A percentile compares a stretch with the other conserved stretches of the same genome.
phyloP scores from a whole-genome alignment of 176 grass and related monocot genomes.

The Lolium rigidum region DNA sequence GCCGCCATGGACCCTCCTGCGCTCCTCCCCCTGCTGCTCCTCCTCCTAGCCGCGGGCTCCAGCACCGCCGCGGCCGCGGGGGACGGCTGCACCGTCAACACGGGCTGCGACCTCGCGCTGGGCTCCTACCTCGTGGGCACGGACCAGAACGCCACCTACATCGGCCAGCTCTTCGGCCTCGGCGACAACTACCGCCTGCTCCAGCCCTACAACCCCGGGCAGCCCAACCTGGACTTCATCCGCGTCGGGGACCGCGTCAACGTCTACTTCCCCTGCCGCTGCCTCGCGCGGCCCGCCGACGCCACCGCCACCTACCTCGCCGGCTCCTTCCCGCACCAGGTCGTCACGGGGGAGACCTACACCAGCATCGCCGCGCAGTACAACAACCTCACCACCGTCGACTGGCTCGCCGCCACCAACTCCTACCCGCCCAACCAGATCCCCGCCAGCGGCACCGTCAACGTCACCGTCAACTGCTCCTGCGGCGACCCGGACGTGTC shows the following conservation, averaged over 20 bases:
- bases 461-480: conserved; percentile 78
- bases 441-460: conserved; percentile 35
- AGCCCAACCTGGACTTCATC: conserved; percentile 44
- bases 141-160: conserved; percentile 54
- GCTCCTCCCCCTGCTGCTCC: neutral
- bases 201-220: conserved; percentile 43
- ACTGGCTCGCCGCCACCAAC: conserved; percentile 57
- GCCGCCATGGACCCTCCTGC: neutral
- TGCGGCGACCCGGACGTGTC: conserved; percentile 61
- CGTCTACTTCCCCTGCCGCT: conserved; percentile 35
- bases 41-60: neutral
- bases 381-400: conserved; percentile 63
- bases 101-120: conserved; percentile 49
- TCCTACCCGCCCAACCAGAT: conserved; percentile 46
- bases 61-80: neutral
- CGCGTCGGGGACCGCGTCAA: fast-evolving
- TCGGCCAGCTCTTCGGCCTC: conserved; percentile 47
- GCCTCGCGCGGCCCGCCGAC: neutral
- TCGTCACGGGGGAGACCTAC: conserved; percentile 29
- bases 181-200: neutral
- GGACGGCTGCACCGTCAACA: conserved; percentile 6
- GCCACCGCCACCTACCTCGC: conserved; percentile 26
- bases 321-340: conserved; percentile 31
- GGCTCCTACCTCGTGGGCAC: conserved; percentile 54
- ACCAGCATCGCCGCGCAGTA: neutral